phyloP scores from a whole-genome alignment of 495 filamentous ascomycete genomes.

The Neurospora sp. region DNA sequence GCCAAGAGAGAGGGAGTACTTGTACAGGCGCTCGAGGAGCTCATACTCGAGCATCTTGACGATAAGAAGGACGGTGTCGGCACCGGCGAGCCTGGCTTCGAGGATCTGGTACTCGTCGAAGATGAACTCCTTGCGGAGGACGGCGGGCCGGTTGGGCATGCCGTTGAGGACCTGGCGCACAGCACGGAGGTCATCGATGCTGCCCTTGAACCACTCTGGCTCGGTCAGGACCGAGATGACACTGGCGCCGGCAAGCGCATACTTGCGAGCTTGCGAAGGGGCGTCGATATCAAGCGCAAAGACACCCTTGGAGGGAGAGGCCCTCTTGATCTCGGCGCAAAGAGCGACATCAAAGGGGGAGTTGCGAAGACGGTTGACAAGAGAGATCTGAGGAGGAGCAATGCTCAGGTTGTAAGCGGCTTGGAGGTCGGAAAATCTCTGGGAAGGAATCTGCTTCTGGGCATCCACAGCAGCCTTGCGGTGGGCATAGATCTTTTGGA shows the following conservation, averaged over 20 bases:
- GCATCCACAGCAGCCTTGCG: constrained; percentile 65
- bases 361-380: constrained; percentile 66
- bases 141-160: constrained; percentile 82
- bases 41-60: constrained; percentile 90
- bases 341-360: constrained; percentile 76
- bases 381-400: constrained; percentile 74
- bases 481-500: constrained; percentile 85
- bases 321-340: constrained; percentile 95
- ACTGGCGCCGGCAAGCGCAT: constrained; percentile 88
- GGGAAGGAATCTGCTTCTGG: constrained; percentile 80
- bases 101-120: constrained; percentile 98
- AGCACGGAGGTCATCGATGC: constrained; percentile 82
- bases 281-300: constrained; percentile 83
- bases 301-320: constrained; percentile 90
- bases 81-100: constrained; percentile 85
- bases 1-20: constrained; percentile 78
- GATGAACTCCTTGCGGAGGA: constrained; percentile 93
- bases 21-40: constrained; percentile 69
- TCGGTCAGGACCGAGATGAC: constrained; percentile 97
- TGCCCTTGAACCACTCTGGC: constrained; percentile 97
- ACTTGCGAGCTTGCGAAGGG: constrained; percentile 79
- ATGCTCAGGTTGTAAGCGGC: constrained; percentile 75
- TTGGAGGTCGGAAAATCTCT: constrained; percentile 76
- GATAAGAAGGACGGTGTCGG: constrained; percentile 91
- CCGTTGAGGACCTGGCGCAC: constrained; percentile 81